Evolutionary conservation across 2,329 filamentous ascomycete genomes (phyloP).

Genomic region (Phyllosticta citrichinensis): DNA sequence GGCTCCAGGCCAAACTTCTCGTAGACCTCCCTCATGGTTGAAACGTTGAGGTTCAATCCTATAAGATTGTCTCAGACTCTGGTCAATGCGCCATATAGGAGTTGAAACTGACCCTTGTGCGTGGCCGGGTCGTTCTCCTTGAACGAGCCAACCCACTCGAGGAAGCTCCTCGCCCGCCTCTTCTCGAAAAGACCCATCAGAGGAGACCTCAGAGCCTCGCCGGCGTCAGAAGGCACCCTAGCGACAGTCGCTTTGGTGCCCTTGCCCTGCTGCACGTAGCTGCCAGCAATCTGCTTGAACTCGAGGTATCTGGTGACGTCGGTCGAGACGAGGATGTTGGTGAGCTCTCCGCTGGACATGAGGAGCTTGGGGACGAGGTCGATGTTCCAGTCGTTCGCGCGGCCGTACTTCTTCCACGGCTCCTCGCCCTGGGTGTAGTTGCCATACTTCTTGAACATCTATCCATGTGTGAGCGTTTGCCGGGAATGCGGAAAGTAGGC

Average conservation of each 20-base stretch:
- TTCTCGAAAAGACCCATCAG: conserved; percentile 98
- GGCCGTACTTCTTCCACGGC: conserved; percentile 97
- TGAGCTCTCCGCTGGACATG: conserved; percentile 97
- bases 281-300: conserved; percentile 67
- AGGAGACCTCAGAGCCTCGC: conserved; percentile 77
- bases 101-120: conserved; percentile 64
- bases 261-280: conserved; percentile 84
- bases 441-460: conserved; percentile 97
- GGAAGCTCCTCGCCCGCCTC: conserved; percentile 89
- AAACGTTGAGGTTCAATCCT: conserved; percentile 67
- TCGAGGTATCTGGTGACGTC: conserved; percentile 51
- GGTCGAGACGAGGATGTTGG: conserved; percentile 95
- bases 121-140: conserved; percentile 70
- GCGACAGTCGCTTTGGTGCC: conserved; percentile 81
- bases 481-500: conserved; percentile 18
- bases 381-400: conserved; percentile 98
- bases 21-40: conserved; percentile 96
- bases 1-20: conserved; percentile 93
- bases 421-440: conserved; percentile 70
- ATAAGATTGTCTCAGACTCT: neutral
- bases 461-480: conserved; percentile 22
- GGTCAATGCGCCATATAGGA: neutral
- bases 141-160: conserved; percentile 89
- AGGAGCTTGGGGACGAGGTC: conserved; percentile 96
- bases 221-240: conserved; percentile 91